Evolutionary conservation across 2,329 filamentous ascomycete genomes (phyloP).

Genomic region (Neurospora sp.): DNA sequence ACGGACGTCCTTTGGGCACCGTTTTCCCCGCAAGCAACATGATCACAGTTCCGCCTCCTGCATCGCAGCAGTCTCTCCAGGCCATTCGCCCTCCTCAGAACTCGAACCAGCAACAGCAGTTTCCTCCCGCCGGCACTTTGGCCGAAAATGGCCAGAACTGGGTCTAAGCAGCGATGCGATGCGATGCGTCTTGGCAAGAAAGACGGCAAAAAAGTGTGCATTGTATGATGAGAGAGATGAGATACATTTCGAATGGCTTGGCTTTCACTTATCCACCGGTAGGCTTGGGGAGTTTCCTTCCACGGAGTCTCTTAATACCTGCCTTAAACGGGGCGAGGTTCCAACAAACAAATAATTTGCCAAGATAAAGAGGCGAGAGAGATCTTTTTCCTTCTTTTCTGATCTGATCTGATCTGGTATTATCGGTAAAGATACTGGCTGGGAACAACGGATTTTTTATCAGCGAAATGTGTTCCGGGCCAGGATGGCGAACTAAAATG

Average conservation of each 20-base stretch:
- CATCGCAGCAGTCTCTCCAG: conserved; percentile 16
- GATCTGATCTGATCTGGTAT: not conserved
- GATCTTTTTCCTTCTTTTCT: not conserved
- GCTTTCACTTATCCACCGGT: not conserved
- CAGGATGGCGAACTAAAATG: not conserved
- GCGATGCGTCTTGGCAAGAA: not conserved
- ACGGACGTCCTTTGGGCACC: conserved; percentile 10
- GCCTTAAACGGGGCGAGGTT: not conserved
- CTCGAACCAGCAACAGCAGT: conserved; percentile 11
- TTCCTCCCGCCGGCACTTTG: conserved; percentile 8
- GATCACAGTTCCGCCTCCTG: conserved; percentile 14
- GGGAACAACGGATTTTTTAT: not conserved
- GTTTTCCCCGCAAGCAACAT: conserved; percentile 13
- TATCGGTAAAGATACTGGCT: not conserved
- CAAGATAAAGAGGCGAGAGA: not conserved
- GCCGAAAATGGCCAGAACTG: conserved; percentile 19
- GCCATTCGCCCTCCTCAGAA: conserved; percentile 12
- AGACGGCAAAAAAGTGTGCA: not conserved
- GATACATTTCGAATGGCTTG: not conserved
- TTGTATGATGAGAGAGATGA: not conserved
- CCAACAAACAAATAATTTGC: not conserved
- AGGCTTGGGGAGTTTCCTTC: not conserved
- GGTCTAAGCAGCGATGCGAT: not conserved
- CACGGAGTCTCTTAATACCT: not conserved
- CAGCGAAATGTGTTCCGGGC: not conserved